Percentiles rank a stretch among this genome's conserved stretches.
These are phyloP conservation scores for Castanospermum australe DNA, from an alignment of 306 rosid species.

Conservation along the genomic window DNA sequence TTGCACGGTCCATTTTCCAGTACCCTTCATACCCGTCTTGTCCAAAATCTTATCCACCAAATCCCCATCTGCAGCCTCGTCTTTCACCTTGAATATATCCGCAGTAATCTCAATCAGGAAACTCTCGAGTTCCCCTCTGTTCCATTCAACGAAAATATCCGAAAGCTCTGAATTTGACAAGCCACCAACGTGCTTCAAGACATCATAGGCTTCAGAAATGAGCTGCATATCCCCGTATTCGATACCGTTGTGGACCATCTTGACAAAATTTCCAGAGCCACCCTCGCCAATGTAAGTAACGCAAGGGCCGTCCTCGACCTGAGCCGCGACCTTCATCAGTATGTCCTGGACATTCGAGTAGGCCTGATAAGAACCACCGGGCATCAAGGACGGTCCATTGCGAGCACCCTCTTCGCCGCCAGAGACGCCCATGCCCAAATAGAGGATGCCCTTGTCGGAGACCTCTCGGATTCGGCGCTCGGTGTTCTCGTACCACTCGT, in stretches of 20 bases:
- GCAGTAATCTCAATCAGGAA: constrained; percentile 83
- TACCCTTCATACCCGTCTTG: constrained; percentile 94
- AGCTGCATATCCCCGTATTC: constrained; percentile 95
- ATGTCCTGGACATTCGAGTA: constrained; percentile 70
- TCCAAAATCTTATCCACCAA: constrained; percentile 91
- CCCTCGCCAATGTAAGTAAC: constrained; percentile 88
- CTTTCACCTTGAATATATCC: constrained; percentile 83
- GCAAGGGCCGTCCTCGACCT: constrained; percentile 91
- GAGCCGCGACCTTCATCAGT: constrained; percentile 75
- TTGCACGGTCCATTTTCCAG: constrained; percentile 97
- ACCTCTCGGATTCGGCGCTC: constrained; percentile 69
- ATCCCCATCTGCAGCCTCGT: constrained; percentile 57
- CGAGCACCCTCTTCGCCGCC: constrained; percentile 98
- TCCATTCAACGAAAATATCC: constrained; percentile 78
- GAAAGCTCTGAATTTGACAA: constrained; percentile 65
- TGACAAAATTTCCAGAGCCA: constrained; percentile 85
- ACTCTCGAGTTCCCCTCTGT: constrained; percentile 84
- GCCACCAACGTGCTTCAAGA: constrained; percentile 77
- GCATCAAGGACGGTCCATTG: constrained; percentile 86
- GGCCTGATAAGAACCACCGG: constrained; percentile 75
- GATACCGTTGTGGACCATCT: constrained; percentile 95
- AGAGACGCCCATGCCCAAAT: constrained; percentile 91
- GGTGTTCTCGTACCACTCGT: constrained; percentile 91
- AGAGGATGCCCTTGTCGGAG: constrained; percentile 47
- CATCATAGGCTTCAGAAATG: constrained; percentile 91